Evolutionary conservation across 2,329 filamentous ascomycete species (phyloP).

Genomic region (Karstenula rhodostoma): DNA sequence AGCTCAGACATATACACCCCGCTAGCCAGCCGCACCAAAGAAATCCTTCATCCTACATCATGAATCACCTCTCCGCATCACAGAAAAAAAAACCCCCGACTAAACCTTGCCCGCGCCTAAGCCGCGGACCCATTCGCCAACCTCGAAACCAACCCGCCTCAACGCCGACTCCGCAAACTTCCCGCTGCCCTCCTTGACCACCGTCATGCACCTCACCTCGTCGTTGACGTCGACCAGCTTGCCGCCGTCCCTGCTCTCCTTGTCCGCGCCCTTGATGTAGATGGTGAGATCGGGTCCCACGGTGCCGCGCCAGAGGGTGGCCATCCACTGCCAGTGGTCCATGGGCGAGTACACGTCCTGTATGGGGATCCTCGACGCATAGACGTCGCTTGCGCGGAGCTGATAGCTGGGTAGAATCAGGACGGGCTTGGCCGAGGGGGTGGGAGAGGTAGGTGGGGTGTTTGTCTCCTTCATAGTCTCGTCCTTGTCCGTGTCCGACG

Average conservation of each 20-base stretch:
- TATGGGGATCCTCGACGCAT: slow-evolving; percentile 77
- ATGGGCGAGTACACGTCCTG: slow-evolving; percentile 78
- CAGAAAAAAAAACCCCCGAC: slow-evolving; percentile 1
- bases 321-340: slow-evolving; percentile 99
- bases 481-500: slow-evolving; percentile 29
- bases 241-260: slow-evolving; percentile 41
- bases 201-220: slow-evolving; percentile 50
- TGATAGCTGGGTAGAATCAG: slow-evolving; percentile 82
- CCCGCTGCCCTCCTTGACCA: slow-evolving; percentile 42
- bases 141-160: slow-evolving; percentile 82
- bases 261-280: slow-evolving; percentile 60
- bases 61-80: not conserved
- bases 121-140: slow-evolving; percentile 76
- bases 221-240: slow-evolving; percentile 55
- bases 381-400: slow-evolving; percentile 78
- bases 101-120: slow-evolving; percentile 21
- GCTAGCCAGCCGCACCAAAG: not conserved
- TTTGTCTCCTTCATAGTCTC: slow-evolving; percentile 16
- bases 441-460: slow-evolving; percentile 20
- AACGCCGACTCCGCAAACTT: slow-evolving; percentile 61
- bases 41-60: not conserved
- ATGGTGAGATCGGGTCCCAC: slow-evolving; percentile 82
- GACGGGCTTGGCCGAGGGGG: slow-evolving; percentile 64
- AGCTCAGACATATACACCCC: not conserved
- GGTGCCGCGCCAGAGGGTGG: slow-evolving; percentile 88